Evolutionary conservation across 768 basidiomycete genomes (phyloP).

Genomic region (Macrocybe gigantea): DNA sequence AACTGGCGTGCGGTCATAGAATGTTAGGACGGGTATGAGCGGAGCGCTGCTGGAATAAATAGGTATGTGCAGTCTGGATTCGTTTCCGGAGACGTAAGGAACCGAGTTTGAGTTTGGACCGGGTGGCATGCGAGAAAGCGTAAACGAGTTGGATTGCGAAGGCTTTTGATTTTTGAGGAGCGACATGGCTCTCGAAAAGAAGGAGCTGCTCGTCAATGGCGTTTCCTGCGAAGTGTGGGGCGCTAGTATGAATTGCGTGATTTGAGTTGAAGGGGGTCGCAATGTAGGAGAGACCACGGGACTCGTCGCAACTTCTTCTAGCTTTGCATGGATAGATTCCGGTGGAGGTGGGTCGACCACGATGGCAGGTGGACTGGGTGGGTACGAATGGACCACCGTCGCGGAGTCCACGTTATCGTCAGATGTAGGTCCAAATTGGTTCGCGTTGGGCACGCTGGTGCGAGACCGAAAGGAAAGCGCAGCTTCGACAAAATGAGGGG

Average conservation of each 20-base stretch:
- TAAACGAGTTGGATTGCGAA: conserved; percentile 59
- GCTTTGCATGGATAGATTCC: conserved; percentile 20
- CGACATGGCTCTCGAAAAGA: conserved; percentile 47
- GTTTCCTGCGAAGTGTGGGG: conserved; percentile 36
- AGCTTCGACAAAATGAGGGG: conserved; percentile 44
- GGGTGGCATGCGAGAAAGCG: conserved; percentile 34
- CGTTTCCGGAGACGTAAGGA: conserved; percentile 28
- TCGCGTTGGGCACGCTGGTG: conserved; percentile 27
- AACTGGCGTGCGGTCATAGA: conserved; percentile 69
- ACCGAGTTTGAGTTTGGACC: conserved; percentile 24
- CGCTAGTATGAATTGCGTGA: conserved; percentile 48
- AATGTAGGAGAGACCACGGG: conserved; percentile 13
- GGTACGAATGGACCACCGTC: conserved; percentile 48
- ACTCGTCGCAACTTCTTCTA: conserved; percentile 14
- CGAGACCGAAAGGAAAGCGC: conserved; percentile 48
- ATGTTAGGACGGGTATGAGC: conserved; percentile 47
- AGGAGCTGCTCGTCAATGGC: conserved; percentile 28
- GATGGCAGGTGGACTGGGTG: conserved; percentile 42
- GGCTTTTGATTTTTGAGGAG: conserved; percentile 44
- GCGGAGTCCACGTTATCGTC: conserved; percentile 23
- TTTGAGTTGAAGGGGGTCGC: conserved; percentile 26
- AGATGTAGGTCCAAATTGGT: conserved; percentile 11
- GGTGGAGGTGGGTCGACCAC: conserved; percentile 28
- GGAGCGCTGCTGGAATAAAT: conserved; percentile 9
- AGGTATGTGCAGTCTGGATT: conserved; percentile 13